These are phyloP conservation scores for Colletotrichum cuscutae DNA, from an alignment of 2,329 filamentous ascomycete genomes.

Conservation along the genomic window DNA sequence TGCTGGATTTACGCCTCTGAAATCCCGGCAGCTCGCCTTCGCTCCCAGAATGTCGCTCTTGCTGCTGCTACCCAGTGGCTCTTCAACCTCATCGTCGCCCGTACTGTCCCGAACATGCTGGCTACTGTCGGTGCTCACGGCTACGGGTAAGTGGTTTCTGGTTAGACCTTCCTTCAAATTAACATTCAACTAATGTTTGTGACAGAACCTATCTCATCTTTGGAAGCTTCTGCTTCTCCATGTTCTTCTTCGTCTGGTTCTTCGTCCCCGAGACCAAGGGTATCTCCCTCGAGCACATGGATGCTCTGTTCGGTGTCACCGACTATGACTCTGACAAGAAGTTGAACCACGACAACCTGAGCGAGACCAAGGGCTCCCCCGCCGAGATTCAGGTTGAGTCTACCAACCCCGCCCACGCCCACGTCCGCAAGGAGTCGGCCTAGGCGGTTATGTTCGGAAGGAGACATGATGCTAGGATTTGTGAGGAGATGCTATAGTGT, in stretches of 20 bases:
- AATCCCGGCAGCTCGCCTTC: constrained; percentile 71
- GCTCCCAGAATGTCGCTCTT: constrained; percentile 71
- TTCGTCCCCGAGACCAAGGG: constrained; percentile 73
- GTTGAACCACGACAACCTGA: constrained; percentile 23
- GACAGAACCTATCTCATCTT: constrained; percentile 71
- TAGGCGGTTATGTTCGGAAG: background rate
- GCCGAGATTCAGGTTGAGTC: constrained; percentile 29
- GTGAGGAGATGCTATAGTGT: constrained; percentile 9
- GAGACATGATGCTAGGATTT: background rate
- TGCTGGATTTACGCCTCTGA: constrained; percentile 67
- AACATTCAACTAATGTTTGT: background rate
- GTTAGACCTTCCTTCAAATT: rapidly evolving
- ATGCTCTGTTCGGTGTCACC: constrained; percentile 33
- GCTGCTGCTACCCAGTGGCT: constrained; percentile 75
- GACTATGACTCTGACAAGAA: constrained; percentile 32
- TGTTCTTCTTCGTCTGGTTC: constrained; percentile 73
- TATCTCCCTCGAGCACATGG: constrained; percentile 37
- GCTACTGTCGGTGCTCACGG: constrained; percentile 51
- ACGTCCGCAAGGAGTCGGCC: constrained; percentile 33
- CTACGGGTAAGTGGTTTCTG: constrained; percentile 45
- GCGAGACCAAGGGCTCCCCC: constrained; percentile 20
- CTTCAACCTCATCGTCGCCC: constrained; percentile 76
- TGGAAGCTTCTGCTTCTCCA: constrained; percentile 69
- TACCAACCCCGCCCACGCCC: constrained; percentile 21
- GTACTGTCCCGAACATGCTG: constrained; percentile 72